Base-by-base conservation (phyloP, 805 yeast species). In the Wickerhamiella parazyma region DNA sequence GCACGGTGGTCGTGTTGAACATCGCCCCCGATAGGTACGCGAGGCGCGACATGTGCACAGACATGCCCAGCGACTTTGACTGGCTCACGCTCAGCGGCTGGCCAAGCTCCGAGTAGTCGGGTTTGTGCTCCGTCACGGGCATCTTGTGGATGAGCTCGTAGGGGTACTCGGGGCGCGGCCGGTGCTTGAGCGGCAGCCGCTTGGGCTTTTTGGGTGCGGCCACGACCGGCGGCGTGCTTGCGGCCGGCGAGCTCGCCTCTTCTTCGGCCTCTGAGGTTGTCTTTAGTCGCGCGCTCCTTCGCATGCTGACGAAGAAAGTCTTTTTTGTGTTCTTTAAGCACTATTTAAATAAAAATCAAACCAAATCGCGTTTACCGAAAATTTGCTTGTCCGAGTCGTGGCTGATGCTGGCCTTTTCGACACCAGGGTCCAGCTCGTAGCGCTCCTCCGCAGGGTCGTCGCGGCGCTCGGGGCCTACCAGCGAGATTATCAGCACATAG, bases 1-100 rank as follows among this genome's bases (percentile, higher is more conserved):
- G 75, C 6, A 79, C 69, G 95, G 96, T 89, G 53, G 77, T 84
- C 38, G 80, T 67, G 47, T 74, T 75, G 54, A 89, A 86, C 70
- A 85, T 74, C 28, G 71, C 70, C 3, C 79, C 68, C 60, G 77
- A 55, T 48, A 78, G 58, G 82, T 83, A 73, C 34, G 76, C 66
- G 49, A 70, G 71, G 29, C 97, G 66, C 0, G 96, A 87, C 31
- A 73, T 72, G 54, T 80, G 70, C 44, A 87, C 60, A 0, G 95
- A 53, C 40, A 59, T 53, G 11, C 51, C 51, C 20, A 59, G 47
- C 0, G 83, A 85, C 17, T 49, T 48, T 38, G 84, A 70, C 52
- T 83, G 94, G 53, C 74, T 75, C 9, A 80, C 69, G 0, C 82
- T 70, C 19, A 85, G 63, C 2, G 94, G 82, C 49, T 73, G 72